Evolutionary conservation across 352 stramenopile genomes (phyloP).

Genomic region (Globisporangium lucens): DNA sequence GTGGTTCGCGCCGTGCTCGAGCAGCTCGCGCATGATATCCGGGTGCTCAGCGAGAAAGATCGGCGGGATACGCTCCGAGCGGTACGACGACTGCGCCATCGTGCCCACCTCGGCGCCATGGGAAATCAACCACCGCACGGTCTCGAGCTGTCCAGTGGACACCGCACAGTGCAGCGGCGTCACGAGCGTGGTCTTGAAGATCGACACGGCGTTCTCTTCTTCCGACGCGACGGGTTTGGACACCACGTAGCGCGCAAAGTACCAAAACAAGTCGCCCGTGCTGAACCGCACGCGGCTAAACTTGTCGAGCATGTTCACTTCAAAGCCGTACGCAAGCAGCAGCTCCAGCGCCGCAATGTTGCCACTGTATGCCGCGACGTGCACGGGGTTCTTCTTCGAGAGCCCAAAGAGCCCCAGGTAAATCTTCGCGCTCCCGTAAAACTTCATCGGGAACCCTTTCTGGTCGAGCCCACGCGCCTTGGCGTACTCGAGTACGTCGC

Average conservation of each 20-base stretch:
- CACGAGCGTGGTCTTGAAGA: constrained; percentile 84
- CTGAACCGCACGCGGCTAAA: constrained; percentile 75
- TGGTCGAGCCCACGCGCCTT: constrained; percentile 35
- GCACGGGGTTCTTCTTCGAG: constrained; percentile 78
- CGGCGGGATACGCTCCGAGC: constrained; percentile 67
- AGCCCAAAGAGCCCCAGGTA: constrained; percentile 57
- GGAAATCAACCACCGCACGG: constrained; percentile 66
- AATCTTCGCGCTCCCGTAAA: constrained; percentile 45
- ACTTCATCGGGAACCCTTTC: constrained; percentile 55
- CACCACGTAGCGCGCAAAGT: constrained; percentile 75
- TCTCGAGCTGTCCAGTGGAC: constrained; percentile 58
- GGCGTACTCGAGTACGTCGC: constrained; percentile 53
- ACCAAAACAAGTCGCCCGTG: constrained; percentile 81
- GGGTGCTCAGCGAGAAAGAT: constrained; percentile 75
- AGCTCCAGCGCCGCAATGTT: constrained; percentile 69
- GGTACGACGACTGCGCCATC: constrained; percentile 57
- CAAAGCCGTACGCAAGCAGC: constrained; percentile 50
- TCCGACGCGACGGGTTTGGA: constrained; percentile 37
- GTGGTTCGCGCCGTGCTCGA: constrained; percentile 63
- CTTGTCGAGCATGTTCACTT: constrained; percentile 69
- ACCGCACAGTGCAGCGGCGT: constrained; percentile 80
- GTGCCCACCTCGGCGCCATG: constrained; percentile 54
- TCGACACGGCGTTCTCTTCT: constrained; percentile 65
- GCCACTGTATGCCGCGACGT: constrained; percentile 71
- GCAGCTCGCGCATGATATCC: constrained; percentile 55